These are phyloP conservation scores for Striga hermonthica DNA, from an alignment of 305 asterid species.

Conservation along the genomic window DNA sequence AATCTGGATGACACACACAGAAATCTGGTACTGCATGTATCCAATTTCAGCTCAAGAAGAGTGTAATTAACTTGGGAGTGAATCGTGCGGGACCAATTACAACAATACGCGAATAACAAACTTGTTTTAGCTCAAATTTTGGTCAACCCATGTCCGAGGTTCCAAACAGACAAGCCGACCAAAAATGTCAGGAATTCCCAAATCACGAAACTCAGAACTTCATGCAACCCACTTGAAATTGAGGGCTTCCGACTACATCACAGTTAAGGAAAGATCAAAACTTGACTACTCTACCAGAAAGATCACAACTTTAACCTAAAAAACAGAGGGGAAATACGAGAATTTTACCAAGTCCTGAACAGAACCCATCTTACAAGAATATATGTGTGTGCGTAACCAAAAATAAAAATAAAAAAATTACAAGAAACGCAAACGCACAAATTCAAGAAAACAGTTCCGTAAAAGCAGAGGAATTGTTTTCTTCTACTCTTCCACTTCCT, in stretches of 20 bases:
- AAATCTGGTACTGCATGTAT: neutral
- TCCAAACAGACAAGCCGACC: conserved; percentile 8
- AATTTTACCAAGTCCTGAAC: conserved; percentile 22
- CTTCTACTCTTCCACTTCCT: conserved; percentile 79
- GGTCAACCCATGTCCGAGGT: conserved; percentile 21
- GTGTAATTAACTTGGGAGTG: conserved; percentile 18
- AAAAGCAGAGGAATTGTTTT: conserved; percentile 61
- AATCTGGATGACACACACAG: conserved; percentile 7
- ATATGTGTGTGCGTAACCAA: too few species aligned
- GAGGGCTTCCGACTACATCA: conserved; percentile 27
- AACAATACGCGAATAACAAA: conserved; percentile 17
- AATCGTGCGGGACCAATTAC: conserved; percentile 16
- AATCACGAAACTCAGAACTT: conserved; percentile 24
- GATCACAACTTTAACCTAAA: conserved; percentile 29
- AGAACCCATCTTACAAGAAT: conserved; percentile 29
- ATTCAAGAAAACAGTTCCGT: conserved; percentile 46
- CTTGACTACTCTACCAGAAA: conserved; percentile 32
- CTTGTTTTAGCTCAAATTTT: conserved; percentile 19
- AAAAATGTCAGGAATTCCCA: conserved; percentile 28
- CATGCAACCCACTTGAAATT: conserved; percentile 33
- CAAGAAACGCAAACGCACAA: conserved; percentile 25
- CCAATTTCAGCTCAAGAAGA: conserved; percentile 10
- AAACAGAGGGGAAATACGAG: neutral
- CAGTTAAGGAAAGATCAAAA: conserved; percentile 33
- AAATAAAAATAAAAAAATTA: conserved; percentile 32